Evolutionary conservation across 2,329 filamentous ascomycete genomes (phyloP).

Genomic region (Paracorniculantispora psalliotae): DNA sequence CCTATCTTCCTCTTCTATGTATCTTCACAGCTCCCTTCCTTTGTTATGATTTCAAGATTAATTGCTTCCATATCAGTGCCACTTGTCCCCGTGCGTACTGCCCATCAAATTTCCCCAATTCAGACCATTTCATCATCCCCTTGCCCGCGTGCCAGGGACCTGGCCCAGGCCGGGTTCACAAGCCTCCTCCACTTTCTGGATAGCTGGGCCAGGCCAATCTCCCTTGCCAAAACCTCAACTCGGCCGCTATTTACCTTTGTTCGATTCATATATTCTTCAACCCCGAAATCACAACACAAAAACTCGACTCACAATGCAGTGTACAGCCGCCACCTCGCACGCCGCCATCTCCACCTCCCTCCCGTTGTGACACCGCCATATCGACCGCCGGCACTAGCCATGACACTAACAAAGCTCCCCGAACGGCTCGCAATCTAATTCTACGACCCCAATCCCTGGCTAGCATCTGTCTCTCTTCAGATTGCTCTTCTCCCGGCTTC

Average conservation of each 20-base stretch:
- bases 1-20: background rate
- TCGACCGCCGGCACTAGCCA: background rate
- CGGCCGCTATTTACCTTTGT: background rate
- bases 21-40: too few species aligned
- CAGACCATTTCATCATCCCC: slow-evolving; percentile 2
- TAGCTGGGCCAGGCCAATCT: background rate
- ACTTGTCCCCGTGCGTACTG: background rate
- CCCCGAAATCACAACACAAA: background rate
- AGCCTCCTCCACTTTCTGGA: background rate
- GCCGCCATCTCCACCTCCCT: background rate
- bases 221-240: background rate
- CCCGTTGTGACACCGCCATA: background rate
- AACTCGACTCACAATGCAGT: too few species aligned
- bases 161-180: background rate
- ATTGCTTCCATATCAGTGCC: background rate
- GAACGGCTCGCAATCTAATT: background rate
- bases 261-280: background rate
- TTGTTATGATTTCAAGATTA: background rate
- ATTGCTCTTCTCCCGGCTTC: background rate
- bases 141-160: background rate
- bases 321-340: background rate
- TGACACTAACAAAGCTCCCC: background rate
- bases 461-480: background rate
- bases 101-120: slow-evolving; percentile 12
- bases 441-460: background rate